These are phyloP conservation scores for Spathaspora gorwiae DNA, from an alignment of 805 yeast genomes.

Conservation along the genomic window DNA sequence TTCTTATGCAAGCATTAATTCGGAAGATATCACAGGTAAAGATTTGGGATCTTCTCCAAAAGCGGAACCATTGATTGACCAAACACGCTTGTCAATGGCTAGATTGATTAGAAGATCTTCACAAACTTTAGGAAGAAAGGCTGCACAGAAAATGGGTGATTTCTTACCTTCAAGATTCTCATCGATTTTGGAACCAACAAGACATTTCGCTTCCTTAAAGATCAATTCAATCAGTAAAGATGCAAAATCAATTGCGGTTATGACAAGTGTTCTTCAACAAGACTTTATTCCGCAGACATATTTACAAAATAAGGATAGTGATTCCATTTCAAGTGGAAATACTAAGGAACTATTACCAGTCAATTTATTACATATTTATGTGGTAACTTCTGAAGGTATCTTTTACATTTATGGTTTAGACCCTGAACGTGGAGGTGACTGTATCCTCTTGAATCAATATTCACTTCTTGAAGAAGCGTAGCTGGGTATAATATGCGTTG, in stretches of 20 bases:
- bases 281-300: slow-evolving; percentile 28
- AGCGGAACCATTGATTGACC: slow-evolving; percentile 66
- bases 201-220: slow-evolving; percentile 88
- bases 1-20: slow-evolving; percentile 29
- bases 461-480: slow-evolving; percentile 37
- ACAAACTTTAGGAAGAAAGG: slow-evolving; percentile 69
- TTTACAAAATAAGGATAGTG: slow-evolving; percentile 11
- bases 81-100: slow-evolving; percentile 66
- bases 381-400: slow-evolving; percentile 77
- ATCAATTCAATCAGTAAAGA: slow-evolving; percentile 42
- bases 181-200: slow-evolving; percentile 79
- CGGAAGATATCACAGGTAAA: slow-evolving; percentile 15
- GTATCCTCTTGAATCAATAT: slow-evolving; percentile 71
- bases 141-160: slow-evolving; percentile 88
- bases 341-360: slow-evolving; percentile 21
- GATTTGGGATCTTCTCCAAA: slow-evolving; percentile 12
- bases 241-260: slow-evolving; percentile 43
- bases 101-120: slow-evolving; percentile 73
- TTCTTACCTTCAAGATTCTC: slow-evolving; percentile 75
- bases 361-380: slow-evolving; percentile 48
- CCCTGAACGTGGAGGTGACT: slow-evolving; percentile 90
- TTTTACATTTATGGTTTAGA: slow-evolving; percentile 79
- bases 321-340: slow-evolving; percentile 6
- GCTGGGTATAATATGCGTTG: not conserved
- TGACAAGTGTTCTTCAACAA: slow-evolving; percentile 31